Conservation (phyloP, 352 stramenopile genomes). For the Phytophthora fragariae region DNA sequence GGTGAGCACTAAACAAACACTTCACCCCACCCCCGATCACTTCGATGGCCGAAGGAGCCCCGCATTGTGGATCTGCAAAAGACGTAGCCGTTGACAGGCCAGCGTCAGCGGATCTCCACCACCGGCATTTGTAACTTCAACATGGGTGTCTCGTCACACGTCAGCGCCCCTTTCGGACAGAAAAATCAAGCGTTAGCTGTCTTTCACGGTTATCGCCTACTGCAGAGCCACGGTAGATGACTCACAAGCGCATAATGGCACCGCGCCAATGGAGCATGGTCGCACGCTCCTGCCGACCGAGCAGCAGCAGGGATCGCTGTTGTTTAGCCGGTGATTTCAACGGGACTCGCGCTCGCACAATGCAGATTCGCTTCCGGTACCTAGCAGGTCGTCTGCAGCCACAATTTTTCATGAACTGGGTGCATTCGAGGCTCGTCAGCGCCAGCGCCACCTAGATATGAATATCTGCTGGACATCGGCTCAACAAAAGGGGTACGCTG, state of each 20-base stretch:
- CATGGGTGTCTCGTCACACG: conserved; percentile 4
- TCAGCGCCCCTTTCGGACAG: conserved; percentile 7
- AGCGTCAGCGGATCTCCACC: conserved; percentile 1
- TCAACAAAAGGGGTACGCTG: neutral
- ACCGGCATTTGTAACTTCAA: conserved; percentile 9
- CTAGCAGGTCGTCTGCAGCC: neutral
- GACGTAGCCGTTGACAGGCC: neutral
- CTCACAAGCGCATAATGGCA: neutral
- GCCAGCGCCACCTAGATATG: conserved; percentile 2
- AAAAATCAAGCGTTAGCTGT: neutral
- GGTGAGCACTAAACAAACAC: neutral
- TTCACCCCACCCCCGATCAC: neutral
- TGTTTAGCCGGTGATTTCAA: neutral
- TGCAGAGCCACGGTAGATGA: neutral
- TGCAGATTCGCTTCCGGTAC: neutral
- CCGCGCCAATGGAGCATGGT: neutral
- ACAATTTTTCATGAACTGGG: conserved; percentile 24
- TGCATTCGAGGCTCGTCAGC: conserved; percentile 17
- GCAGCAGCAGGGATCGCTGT: neutral
- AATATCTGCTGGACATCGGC: neutral
- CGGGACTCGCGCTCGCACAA: neutral
- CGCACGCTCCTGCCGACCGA: neutral
- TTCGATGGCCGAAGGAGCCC: neutral
- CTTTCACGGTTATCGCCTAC: neutral
- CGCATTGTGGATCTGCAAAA: neutral